A percentile compares a stretch with the other conserved stretches of the same genome.
phyloP scores from a whole-genome alignment of 441 rosid genomes.

The Cnidoscolus chayamansa region DNA sequence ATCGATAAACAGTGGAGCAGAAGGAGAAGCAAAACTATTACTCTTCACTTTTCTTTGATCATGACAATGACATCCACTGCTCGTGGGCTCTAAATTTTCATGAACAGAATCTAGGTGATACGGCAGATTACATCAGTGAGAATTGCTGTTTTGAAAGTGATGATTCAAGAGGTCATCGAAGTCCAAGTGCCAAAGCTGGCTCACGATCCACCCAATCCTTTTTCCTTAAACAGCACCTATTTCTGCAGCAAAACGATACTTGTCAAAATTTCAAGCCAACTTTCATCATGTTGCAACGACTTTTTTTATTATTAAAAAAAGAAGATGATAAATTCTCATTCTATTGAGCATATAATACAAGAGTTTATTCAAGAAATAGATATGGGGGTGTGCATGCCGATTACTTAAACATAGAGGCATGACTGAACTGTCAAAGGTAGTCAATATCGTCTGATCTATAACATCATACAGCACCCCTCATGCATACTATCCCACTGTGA shows the following conservation, averaged over 20 bases:
- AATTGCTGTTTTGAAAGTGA: slow-evolving; percentile 28
- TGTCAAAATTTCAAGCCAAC: not conserved
- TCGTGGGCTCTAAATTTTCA: slow-evolving; percentile 28
- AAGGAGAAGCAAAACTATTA: slow-evolving; percentile 5
- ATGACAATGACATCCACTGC: slow-evolving; percentile 35
- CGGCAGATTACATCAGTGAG: slow-evolving; percentile 26
- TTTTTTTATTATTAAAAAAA: no score
- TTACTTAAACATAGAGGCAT: not conserved
- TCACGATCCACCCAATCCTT: slow-evolving; percentile 18
- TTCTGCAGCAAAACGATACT: slow-evolving; percentile 23
- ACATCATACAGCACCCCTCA: not conserved
- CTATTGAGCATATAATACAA: not conserved
- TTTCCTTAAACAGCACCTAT: slow-evolving; percentile 21
- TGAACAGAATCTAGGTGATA: slow-evolving; percentile 27
- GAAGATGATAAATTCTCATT: not conserved
- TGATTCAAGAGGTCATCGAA: slow-evolving; percentile 27
- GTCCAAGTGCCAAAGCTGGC: slow-evolving; percentile 11
- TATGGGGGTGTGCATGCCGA: not conserved
- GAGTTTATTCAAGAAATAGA: not conserved
- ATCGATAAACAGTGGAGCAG: not conserved
- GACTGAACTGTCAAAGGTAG: not conserved
- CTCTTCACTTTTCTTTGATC: slow-evolving; percentile 40
- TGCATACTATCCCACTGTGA: not conserved
- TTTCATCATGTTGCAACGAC: not conserved
- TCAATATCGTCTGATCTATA: not conserved